Evolutionary conservation across 2,329 filamentous ascomycete genomes (phyloP), one percentile per base, ranked within the genome.

Genomic region (Neonectria sp.): DNA sequence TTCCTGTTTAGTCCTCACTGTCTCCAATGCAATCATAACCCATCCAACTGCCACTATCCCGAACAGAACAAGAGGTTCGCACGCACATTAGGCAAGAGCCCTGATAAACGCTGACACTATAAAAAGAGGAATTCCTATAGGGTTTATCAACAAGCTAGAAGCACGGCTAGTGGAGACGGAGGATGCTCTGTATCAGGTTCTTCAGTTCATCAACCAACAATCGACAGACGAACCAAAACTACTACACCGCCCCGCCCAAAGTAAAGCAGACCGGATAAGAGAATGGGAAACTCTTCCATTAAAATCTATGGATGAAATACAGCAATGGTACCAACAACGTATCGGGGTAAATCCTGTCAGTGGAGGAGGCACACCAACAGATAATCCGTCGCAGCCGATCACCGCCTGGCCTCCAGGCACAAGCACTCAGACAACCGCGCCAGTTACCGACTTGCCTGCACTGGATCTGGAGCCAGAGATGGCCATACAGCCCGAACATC

Each of bases 111-210:
- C 52, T 75, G 33, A 68, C 12, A 3, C 6, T 7, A 5, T 0
- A 25, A 12, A 43, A 6, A 81, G 79, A 55, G 80, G 77, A 33
- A 77, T 79, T 40, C 82, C 78, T 0, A 73, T 79, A 12, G 82
- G 82, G 0, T 84, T 83, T 48, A 78, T 83, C 6, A 81, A 77
- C 4, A 77, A 76, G 21, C 56, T 84, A 4, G 82, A 84, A 59
- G 76, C 78, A 3, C 78, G 82, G 1, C 76, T 84, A 2, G 72
- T 70, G 2, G 78, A 79, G 29, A 80, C 77, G 0, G 76, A 78
- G 70, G 63, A 73, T n/a, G 76, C 76, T 3, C 72, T 80, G 0
- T 75, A 74, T 21, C 66, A 62, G 13, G 68, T 77, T 0, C 62
- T 80, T 2, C 67, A 74, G 3, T 65, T 68, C 1, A 55, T 65